Conservation (phyloP, 768 basidiomycete species). For the Dentipellis sp. region DNA sequence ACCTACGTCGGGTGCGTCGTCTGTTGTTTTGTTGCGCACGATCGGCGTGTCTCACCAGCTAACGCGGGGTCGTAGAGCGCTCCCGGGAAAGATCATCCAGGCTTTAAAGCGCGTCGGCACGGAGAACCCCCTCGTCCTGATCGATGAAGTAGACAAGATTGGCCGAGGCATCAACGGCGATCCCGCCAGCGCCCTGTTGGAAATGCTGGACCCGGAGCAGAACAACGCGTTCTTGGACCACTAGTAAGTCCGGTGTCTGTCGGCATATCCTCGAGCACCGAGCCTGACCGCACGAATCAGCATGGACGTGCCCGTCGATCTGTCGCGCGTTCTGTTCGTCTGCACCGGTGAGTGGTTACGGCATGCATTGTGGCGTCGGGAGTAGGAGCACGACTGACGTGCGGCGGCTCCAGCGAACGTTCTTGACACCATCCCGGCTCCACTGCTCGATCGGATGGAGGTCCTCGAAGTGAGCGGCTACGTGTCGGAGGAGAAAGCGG, state of each 20-base stretch:
- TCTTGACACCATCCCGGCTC: conserved; percentile 89
- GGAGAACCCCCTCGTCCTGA: conserved; percentile 89
- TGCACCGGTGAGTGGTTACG: conserved; percentile 54
- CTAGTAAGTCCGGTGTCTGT: conserved; percentile 50
- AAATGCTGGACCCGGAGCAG: conserved; percentile 94
- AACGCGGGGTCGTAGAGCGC: conserved; percentile 38
- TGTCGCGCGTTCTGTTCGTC: conserved; percentile 93
- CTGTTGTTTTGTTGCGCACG: conserved; percentile 13
- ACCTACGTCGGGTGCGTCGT: conserved; percentile 82
- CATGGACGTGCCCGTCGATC: conserved; percentile 94
- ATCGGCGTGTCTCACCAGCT: not conserved
- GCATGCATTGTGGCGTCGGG: not conserved
- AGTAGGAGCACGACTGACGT: not conserved
- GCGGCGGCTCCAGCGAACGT: conserved; percentile 52
- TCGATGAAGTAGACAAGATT: conserved; percentile 96
- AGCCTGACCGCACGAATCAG: conserved; percentile 27
- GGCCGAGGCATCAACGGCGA: conserved; percentile 88
- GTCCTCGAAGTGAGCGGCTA: conserved; percentile 93
- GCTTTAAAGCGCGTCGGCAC: conserved; percentile 89
- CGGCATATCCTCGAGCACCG: not conserved
- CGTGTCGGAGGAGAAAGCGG: conserved; percentile 86
- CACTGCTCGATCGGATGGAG: conserved; percentile 92
- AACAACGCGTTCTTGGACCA: conserved; percentile 93
- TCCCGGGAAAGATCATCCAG: conserved; percentile 93
- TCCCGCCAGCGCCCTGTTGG: conserved; percentile 81